phyloP scores from a whole-genome alignment of 805 yeast genomes.

The Monosporozyma unispora region DNA sequence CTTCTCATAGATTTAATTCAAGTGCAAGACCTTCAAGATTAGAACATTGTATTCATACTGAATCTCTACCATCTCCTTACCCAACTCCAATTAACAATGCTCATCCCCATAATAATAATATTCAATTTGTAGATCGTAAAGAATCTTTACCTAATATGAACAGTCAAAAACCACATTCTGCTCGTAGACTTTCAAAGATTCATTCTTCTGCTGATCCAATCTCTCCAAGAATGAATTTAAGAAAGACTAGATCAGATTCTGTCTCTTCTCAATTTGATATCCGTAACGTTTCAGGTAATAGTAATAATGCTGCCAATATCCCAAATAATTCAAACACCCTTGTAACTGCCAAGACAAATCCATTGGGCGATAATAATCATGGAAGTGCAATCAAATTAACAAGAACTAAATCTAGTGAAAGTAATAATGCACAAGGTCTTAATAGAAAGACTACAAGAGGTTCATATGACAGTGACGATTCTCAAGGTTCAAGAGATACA shows the following conservation, averaged over 20 bases:
- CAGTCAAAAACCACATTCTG: background rate
- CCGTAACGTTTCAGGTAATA: background rate
- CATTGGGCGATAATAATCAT: background rate
- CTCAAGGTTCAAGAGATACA: conserved; percentile 66
- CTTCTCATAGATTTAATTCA: conserved; percentile 3
- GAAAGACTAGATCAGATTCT: conserved; percentile 2
- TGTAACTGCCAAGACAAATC: background rate
- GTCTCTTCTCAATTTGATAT: background rate
- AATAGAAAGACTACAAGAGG: conserved; percentile 4
- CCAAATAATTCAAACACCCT: background rate
- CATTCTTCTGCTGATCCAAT: conserved; percentile 2
- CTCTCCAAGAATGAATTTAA: background rate
- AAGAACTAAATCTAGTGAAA: conserved; percentile 1
- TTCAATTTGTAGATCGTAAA: background rate
- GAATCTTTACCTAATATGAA: background rate
- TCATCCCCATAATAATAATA: background rate
- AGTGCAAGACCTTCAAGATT: conserved; percentile 15
- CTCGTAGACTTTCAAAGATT: conserved; percentile 6
- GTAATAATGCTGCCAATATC: background rate
- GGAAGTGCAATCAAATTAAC: background rate
- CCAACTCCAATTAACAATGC: background rate
- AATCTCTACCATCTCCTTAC: conserved; percentile 1
- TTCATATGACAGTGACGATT: conserved; percentile 52
- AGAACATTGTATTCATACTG: conserved; percentile 1
- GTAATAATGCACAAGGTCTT: background rate